Base-by-base conservation (phyloP, 768 basidiomycete genomes). In the Strobilomyces dryophilus region DNA sequence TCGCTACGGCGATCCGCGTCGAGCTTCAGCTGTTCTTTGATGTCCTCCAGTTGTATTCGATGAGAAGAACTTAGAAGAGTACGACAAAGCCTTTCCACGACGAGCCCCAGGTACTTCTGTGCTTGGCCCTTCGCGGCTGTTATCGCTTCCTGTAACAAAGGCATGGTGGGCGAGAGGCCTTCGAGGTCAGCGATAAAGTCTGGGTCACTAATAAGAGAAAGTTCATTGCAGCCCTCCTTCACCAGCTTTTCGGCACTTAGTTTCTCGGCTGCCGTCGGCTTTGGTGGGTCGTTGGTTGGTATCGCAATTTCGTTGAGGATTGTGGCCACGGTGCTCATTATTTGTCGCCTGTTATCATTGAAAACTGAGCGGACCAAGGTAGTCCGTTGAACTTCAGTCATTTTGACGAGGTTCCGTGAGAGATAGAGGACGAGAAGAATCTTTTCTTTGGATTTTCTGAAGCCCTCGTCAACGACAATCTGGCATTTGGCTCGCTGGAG, bases 141-240 rank as follows among this genome's bases (percentile, higher is more conserved):
- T 4, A 58, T 47, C 26, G 34, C 56, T 8, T 66, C 66, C 36
- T 44, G 56, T 27, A 66, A 15, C n/a, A 46, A 21, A 12, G 65
- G 61, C n/a, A 47, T 45, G 27, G 56, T 53, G 3, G 32, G 37
- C 1, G 27, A 56, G 34, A 59, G 41, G 17, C 32, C 20, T 21
- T 63, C 64, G 11, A 66, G 59, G 44, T 67, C 63, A 5, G 59
- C 31, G 15, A 66, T 34, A 39, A 68, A 66, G 21, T 62, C 58
- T 2, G 53, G 41, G 39, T 66, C 66, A 26, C 3, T 53, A 3
- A 63, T 36, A 20, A 60, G 66, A 36, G 61, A 60, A 18, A 54
- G 12, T 26, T 66, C 61, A 1, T 53, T 58, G 4, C 42, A 18
- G 11, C 64, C 61, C 2, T 66, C 66, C 53, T 41, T 66, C 5